Percentiles rank a stretch among this genome's conserved stretches.
phyloP scores from a whole-genome alignment of 257 asterid genomes.

The Solanum chiquidenum region DNA sequence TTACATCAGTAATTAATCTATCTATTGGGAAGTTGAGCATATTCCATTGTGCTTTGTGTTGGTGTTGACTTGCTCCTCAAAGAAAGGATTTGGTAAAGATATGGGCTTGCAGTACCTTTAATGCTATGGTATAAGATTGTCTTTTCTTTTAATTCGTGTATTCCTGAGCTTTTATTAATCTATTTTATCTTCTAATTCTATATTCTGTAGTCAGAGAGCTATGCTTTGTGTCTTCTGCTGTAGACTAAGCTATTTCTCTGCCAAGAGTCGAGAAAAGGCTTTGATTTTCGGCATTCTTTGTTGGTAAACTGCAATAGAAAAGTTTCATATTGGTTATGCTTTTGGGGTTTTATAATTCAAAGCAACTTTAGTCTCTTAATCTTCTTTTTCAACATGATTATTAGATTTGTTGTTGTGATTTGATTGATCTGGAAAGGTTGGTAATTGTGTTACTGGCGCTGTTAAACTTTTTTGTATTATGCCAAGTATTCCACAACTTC shows the following conservation, averaged over 20 bases:
- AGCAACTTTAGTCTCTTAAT: neutral
- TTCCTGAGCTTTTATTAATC: neutral
- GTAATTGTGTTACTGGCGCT: conserved; percentile 4
- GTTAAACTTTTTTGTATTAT: neutral
- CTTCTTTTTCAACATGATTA: neutral
- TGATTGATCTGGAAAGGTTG: neutral
- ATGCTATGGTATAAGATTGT: neutral
- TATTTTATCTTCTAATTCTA: neutral
- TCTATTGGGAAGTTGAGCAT: neutral
- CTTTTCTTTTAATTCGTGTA: neutral
- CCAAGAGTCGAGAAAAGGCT: neutral
- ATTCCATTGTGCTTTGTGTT: neutral
- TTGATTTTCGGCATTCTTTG: neutral
- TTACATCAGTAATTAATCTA: neutral
- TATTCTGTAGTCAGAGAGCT: neutral
- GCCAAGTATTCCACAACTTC: neutral
- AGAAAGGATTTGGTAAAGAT: neutral
- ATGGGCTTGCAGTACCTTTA: neutral
- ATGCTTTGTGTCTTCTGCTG: neutral
- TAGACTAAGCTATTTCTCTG: neutral
- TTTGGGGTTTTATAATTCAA: neutral
- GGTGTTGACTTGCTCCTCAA: neutral
- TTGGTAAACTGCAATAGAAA: neutral
- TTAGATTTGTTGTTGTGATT: neutral
- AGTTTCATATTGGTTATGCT: neutral